A percentile compares a stretch with the other conserved stretches of the same genome.
Conservation (phyloP, 2,329 filamentous ascomycete genomes). For the Paramyrothecium roridum region DNA sequence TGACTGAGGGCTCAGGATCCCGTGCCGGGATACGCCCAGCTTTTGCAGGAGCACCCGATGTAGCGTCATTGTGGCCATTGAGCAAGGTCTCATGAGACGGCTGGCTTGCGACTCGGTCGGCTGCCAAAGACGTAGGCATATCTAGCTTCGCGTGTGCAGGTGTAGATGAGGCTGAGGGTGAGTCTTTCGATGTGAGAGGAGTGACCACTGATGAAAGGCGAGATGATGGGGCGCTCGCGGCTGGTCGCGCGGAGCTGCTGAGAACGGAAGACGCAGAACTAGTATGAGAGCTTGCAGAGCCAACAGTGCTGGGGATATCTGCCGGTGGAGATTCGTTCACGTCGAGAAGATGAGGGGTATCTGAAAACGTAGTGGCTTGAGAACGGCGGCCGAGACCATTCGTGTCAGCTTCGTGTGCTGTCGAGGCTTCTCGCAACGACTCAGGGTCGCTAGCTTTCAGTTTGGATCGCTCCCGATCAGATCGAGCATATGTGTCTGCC, state of each 20-base stretch:
- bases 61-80: slow-evolving; percentile 27
- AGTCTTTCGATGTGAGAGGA: slow-evolving; percentile 50
- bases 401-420: slow-evolving; percentile 18
- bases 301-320: slow-evolving; percentile 68
- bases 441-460: slow-evolving; percentile 17
- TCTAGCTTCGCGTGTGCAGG: slow-evolving; percentile 50
- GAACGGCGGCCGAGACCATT: slow-evolving; percentile 15
- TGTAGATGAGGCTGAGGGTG: slow-evolving; percentile 46
- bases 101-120: slow-evolving; percentile 28
- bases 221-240: slow-evolving; percentile 38
- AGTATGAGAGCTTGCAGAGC: slow-evolving; percentile 68
- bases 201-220: slow-evolving; percentile 44
- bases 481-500: slow-evolving; percentile 38
- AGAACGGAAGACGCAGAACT: slow-evolving; percentile 72
- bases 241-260: slow-evolving; percentile 46
- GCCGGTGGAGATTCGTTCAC: slow-evolving; percentile 58
- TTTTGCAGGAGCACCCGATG: slow-evolving; percentile 29
- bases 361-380: slow-evolving; percentile 17
- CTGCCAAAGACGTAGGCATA: slow-evolving; percentile 48
- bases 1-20: slow-evolving; percentile 50
- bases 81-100: slow-evolving; percentile 20
- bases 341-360: slow-evolving; percentile 35
- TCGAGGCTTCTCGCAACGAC: slow-evolving; percentile 14
- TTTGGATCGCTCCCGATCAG: slow-evolving; percentile 26
- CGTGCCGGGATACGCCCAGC: slow-evolving; percentile 50